A percentile compares a stretch with the other conserved stretches of the same genome.
phyloP scores from a whole-genome alignment of 2,329 filamentous ascomycete species.

The Colletotrichum viniferum region DNA sequence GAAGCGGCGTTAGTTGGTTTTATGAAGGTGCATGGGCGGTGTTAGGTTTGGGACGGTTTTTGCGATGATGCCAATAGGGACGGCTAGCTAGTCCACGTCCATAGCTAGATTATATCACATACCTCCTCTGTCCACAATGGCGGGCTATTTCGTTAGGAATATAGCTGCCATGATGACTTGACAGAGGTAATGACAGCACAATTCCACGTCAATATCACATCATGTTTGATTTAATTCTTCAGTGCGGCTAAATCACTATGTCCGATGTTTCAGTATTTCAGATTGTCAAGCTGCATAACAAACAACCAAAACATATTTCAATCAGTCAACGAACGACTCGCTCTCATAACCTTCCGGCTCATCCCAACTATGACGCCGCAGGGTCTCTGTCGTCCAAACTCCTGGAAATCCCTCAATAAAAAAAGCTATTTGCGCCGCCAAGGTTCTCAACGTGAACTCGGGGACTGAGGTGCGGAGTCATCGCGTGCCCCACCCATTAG shows the following conservation, averaged over 20 bases:
- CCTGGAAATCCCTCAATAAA: background rate
- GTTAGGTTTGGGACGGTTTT: slow-evolving; percentile 20
- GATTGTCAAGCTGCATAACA: background rate
- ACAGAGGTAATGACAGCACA: background rate
- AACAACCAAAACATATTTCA: slow-evolving; percentile 14
- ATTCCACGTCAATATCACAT: background rate
- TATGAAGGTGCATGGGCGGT: slow-evolving; percentile 19
- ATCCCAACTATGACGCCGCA: background rate
- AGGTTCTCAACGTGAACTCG: background rate
- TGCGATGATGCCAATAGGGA: slow-evolving; percentile 19
- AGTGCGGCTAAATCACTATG: background rate
- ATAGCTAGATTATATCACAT: slow-evolving; percentile 17
- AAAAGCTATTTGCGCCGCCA: background rate
- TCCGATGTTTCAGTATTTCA: background rate
- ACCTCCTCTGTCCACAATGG: background rate
- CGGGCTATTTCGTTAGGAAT: background rate
- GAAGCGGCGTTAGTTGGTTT: slow-evolving; percentile 19
- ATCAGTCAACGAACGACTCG: background rate
- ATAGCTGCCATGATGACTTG: background rate
- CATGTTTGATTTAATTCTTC: background rate
- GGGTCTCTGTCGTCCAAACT: slow-evolving; percentile 12
- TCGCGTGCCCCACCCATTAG: slow-evolving; percentile 7
- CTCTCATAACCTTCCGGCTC: background rate
- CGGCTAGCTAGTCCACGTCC: slow-evolving; percentile 22
- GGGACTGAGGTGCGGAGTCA: background rate